Percentiles rank a stretch among this genome's conserved stretches.
Conservation (phyloP, 176 grass and related monocot species). For the Triticum timopheevii region DNA sequence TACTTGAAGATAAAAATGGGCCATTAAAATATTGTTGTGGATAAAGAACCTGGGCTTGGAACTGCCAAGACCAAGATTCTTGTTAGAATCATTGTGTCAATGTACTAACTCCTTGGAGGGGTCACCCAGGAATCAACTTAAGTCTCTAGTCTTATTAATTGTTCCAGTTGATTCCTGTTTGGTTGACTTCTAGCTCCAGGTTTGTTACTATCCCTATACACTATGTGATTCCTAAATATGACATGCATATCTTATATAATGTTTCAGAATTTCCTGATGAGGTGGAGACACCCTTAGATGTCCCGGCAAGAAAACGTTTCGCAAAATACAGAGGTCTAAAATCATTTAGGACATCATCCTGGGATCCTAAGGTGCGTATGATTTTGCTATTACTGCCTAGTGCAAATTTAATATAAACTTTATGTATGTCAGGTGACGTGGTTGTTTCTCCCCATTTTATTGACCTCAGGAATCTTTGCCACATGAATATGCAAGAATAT, state of each 20-base stretch:
- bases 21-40: neutral
- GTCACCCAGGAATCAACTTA: neutral
- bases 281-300: conserved; percentile 91
- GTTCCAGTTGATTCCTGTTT: neutral
- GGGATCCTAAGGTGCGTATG: conserved; percentile 83
- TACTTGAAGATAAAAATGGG: neutral
- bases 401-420: neutral
- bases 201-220: neutral
- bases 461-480: conserved; percentile 88
- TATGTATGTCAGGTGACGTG: conserved; percentile 29
- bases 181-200: neutral
- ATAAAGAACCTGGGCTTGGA: neutral
- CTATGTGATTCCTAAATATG: conserved; percentile 2
- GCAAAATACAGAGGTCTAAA: conserved; percentile 95
- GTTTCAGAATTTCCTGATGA: conserved; percentile 97
- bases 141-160: neutral
- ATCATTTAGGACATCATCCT: conserved; percentile 90
- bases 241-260: conserved; percentile 11
- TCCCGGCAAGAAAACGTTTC: conserved; percentile 87
- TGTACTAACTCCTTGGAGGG: neutral
- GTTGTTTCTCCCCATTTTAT: conserved; percentile 28
- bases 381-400: conserved; percentile 15
- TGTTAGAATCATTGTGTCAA: neutral
- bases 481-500: conserved; percentile 86
- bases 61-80: neutral